phyloP scores from a whole-genome alignment of 257 asterid species.

The Leptodermis oblonga region DNA sequence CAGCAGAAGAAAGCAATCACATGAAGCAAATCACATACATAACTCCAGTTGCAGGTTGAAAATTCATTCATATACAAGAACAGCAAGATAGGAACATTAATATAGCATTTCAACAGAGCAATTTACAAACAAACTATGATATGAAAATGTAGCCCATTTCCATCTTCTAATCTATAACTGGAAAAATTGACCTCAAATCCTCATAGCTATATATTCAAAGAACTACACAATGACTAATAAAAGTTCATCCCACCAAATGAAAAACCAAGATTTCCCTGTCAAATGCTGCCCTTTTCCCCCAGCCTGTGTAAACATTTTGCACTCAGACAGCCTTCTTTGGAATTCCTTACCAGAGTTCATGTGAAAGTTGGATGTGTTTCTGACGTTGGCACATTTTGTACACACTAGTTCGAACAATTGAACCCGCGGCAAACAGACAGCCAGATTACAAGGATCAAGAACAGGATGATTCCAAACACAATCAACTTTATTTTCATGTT shows the following conservation, averaged over 20 bases:
- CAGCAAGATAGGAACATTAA: neutral
- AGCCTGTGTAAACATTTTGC: neutral
- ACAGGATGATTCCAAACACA: conserved; percentile 62
- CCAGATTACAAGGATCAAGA: conserved; percentile 65
- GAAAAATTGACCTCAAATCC: conserved; percentile 18
- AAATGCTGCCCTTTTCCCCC: neutral
- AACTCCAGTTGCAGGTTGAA: neutral
- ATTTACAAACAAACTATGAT: conserved; percentile 3
- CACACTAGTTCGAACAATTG: conserved; percentile 52
- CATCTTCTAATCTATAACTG: conserved; percentile 5
- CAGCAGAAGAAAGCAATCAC: too few relatives aligned
- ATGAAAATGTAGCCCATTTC: neutral
- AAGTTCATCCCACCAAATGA: conserved; percentile 10
- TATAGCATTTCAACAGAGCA: neutral
- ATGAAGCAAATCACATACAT: neutral
- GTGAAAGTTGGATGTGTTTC: neutral
- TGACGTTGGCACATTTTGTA: neutral
- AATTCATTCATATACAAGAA: neutral
- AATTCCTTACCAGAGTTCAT: neutral
- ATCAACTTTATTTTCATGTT: conserved; percentile 82
- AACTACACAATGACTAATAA: conserved; percentile 14
- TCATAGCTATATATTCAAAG: conserved; percentile 6
- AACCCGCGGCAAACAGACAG: conserved; percentile 73
- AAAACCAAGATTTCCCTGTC: neutral
- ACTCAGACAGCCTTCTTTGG: neutral